Evolutionary conservation across 495 filamentous ascomycete species (phyloP).

Genomic region (Hypoxylon perforatum): DNA sequence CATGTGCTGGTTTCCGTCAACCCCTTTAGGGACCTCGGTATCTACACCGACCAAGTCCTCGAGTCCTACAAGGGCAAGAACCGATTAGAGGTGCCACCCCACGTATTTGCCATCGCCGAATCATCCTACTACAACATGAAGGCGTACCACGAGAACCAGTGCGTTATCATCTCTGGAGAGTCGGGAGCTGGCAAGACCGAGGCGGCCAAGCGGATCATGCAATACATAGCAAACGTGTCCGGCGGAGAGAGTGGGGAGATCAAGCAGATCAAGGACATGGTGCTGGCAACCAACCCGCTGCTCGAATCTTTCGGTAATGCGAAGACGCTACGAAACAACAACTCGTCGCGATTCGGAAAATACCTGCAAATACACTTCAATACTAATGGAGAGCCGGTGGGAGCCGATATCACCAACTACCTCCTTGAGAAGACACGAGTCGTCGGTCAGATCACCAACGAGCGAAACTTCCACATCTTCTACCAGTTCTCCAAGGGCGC

Average conservation of each 20-base stretch:
- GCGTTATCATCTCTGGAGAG: constrained; percentile 99
- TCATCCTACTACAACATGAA: constrained; percentile 99
- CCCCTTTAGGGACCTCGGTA: constrained; percentile 96
- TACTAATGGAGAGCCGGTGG: constrained; percentile 88
- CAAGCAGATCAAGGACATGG: constrained; percentile 98
- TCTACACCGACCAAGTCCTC: constrained; percentile 94
- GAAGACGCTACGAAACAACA: constrained; percentile 98
- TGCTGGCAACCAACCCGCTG: constrained; percentile 95
- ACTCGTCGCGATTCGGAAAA: constrained; percentile 97
- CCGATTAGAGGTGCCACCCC: constrained; percentile 91
- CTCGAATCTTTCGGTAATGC: constrained; percentile 98
- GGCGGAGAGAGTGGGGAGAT: constrained; percentile 91
- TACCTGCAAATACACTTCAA: constrained; percentile 99
- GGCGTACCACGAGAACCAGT: constrained; percentile 98
- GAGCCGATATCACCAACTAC: constrained; percentile 98
- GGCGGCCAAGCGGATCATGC: constrained; percentile 98
- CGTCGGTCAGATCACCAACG: constrained; percentile 93
- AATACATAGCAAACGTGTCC: constrained; percentile 98
- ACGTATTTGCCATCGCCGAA: constrained; percentile 98
- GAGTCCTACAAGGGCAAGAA: constrained; percentile 96
- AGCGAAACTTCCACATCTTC: constrained; percentile 99
- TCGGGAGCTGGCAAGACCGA: constrained; percentile 99
- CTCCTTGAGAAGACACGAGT: constrained; percentile 95
- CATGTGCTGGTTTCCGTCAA: constrained; percentile 99
- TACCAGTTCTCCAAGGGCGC: constrained; percentile 99